phyloP scores from a whole-genome alignment of 208 protist genomes.

The Trypanosoma vivax region DNA sequence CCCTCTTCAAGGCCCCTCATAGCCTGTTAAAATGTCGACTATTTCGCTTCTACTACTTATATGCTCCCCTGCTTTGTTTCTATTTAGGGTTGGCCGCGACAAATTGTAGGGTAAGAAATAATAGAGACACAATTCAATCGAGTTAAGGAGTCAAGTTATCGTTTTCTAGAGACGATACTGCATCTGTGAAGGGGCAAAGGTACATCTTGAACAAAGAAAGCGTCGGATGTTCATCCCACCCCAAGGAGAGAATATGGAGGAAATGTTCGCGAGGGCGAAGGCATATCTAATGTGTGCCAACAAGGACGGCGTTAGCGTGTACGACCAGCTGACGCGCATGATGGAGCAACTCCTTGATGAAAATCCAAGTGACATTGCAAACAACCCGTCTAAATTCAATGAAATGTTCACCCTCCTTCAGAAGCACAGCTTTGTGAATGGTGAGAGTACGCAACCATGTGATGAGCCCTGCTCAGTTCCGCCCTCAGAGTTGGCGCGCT shows the following conservation, averaged over 20 bases:
- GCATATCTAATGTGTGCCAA: slow-evolving; percentile 84
- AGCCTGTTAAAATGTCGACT: too few species aligned
- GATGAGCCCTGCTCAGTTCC: slow-evolving; percentile 55
- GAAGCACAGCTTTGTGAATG: slow-evolving; percentile 73
- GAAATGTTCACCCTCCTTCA: slow-evolving; percentile 74
- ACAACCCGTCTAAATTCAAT: slow-evolving; percentile 65
- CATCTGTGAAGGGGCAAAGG: too few species aligned
- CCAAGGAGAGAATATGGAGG: slow-evolving; percentile 32
- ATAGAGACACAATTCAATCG: too few species aligned
- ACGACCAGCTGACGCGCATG: slow-evolving; percentile 85
- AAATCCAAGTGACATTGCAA: slow-evolving; percentile 60
- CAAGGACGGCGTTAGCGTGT: slow-evolving; percentile 85
- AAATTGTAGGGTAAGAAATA: too few species aligned
- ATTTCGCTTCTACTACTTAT: too few species aligned
- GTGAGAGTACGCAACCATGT: slow-evolving; percentile 58
- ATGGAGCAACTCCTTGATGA: slow-evolving; percentile 81
- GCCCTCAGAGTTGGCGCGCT: slow-evolving; percentile 57
- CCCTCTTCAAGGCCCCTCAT: too few species aligned
- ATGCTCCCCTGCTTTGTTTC: too few species aligned
- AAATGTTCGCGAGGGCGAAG: slow-evolving; percentile 78
- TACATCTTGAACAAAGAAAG: not conserved
- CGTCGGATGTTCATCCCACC: slow-evolving; percentile 21
- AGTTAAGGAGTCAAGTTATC: too few species aligned
- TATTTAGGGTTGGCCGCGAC: too few species aligned
- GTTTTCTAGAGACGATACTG: too few species aligned